Evolutionary conservation across 345 rosid genomes (phyloP).

Genomic region (Eucalyptus lansdowneana): DNA sequence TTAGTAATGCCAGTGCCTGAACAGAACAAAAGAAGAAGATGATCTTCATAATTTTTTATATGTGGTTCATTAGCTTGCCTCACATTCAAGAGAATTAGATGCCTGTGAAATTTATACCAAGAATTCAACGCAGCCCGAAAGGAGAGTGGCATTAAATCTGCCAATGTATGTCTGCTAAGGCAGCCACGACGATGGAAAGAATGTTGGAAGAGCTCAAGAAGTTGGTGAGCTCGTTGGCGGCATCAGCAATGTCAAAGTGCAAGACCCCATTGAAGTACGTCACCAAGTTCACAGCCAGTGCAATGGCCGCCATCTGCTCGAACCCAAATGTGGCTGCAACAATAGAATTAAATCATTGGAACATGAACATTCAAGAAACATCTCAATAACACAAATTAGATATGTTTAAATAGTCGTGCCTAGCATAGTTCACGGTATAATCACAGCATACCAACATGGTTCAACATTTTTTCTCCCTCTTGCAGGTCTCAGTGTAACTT

Average conservation of each 20-base stretch:
- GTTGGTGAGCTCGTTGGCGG: slow-evolving; percentile 49
- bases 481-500: background rate
- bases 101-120: slow-evolving; percentile 10
- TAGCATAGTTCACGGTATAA: background rate
- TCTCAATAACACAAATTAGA: background rate
- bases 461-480: background rate
- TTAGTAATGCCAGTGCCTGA: slow-evolving; percentile 32
- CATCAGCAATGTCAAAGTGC: slow-evolving; percentile 40
- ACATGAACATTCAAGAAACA: background rate
- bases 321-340: slow-evolving; percentile 23
- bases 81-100: background rate
- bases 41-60: background rate
- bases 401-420: background rate
- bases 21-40: background rate
- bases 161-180: slow-evolving; percentile 38
- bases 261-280: slow-evolving; percentile 31
- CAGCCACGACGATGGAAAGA: slow-evolving; percentile 25
- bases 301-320: slow-evolving; percentile 28
- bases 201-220: slow-evolving; percentile 31
- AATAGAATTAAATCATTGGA: background rate
- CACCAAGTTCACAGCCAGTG: slow-evolving; percentile 36
- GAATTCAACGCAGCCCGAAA: slow-evolving; percentile 34
- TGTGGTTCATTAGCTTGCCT: background rate
- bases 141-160: slow-evolving; percentile 26
- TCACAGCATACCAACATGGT: background rate